Evolutionary conservation across 108 stramenopile species (phyloP).

Genomic region (Cyclostephanos invisitatus): DNA sequence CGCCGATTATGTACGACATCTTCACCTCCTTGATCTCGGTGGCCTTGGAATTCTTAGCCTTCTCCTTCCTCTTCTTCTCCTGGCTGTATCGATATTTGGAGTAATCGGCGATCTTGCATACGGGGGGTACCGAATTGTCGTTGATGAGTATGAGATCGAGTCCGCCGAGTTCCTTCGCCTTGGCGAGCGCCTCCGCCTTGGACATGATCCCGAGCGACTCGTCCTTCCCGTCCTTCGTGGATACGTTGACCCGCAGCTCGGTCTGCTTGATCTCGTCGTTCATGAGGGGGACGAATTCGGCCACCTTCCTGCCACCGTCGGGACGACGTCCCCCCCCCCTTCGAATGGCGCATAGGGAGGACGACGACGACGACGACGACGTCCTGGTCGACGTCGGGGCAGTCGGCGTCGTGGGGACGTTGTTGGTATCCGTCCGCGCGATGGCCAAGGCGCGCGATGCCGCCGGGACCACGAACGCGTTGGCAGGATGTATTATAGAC

Average conservation of each 20-base stretch:
- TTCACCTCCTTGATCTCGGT: slow-evolving; percentile 96
- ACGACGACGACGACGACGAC: neutral
- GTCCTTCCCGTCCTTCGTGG: slow-evolving; percentile 72
- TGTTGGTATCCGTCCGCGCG: slow-evolving; percentile 1
- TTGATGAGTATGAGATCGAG: slow-evolving; percentile 92
- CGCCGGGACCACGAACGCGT: slow-evolving; percentile 27
- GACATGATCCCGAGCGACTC: slow-evolving; percentile 89
- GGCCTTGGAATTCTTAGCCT: slow-evolving; percentile 92
- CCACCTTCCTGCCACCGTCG: slow-evolving; percentile 28
- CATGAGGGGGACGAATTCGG: slow-evolving; percentile 78
- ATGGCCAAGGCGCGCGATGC: neutral
- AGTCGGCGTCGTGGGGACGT: neutral
- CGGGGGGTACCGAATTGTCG: slow-evolving; percentile 89
- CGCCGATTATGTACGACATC: slow-evolving; percentile 96
- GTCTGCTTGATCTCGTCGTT: slow-evolving; percentile 65
- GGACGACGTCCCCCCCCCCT: slow-evolving; percentile 45
- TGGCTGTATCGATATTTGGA: slow-evolving; percentile 90
- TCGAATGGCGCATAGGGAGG: slow-evolving; percentile 36
- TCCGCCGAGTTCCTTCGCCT: slow-evolving; percentile 82
- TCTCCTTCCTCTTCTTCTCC: slow-evolving; percentile 95
- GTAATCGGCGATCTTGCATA: slow-evolving; percentile 95
- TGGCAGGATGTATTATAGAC: slow-evolving; percentile 4
- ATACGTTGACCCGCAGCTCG: slow-evolving; percentile 69
- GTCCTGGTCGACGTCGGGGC: neutral
- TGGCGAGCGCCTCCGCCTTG: slow-evolving; percentile 82